Base-by-base conservation (phyloP, 1,139 yeast genomes). In the Schwanniomyces etchellsii region DNA sequence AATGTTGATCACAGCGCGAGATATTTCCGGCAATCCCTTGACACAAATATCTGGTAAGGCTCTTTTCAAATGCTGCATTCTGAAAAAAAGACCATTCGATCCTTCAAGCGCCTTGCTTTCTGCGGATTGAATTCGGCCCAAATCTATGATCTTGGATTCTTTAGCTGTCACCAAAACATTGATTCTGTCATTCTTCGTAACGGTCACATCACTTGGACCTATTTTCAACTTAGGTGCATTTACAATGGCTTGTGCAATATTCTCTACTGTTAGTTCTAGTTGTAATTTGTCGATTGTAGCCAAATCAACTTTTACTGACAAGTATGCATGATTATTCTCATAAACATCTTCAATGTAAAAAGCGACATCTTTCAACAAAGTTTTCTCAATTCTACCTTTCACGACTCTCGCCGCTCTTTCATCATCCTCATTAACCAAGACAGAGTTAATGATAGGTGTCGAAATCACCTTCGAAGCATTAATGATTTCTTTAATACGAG, bases 341-440 rank as follows among this genome's bases (percentile, higher is more conserved):
- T 89, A 93, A 12, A 91, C 96, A 61, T 93, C 99, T 52, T 91
- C 96, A 43, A 93, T 82, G 55, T 77, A 89, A 50, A 60, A 84
- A 3, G 94, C 88, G 40, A 93, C 81, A 52, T 93, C 98, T 41
- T 80, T 77, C 38, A 93, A 62, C 35, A 81, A 61, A 0, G 98
- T 93, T 64, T 91, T 93, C 55, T 93, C 99, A 34, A 93, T 77
- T 54, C 99, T 76, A 31, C 99, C 98, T 60, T 93, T 93, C 25
- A 93, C 98, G 43, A 93, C 96, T 57, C 99, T 78, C 0, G 98
- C 98, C 17, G 97, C 96, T 51, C 95, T 82, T 60, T 89, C 97
- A 55, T 93, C 98, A 12, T 80, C 79, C 45, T 85, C 93, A 49
- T 93, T 91, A 10, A 91, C 97, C 44, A 93, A 67, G 6, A 83